Conservation (phyloP, 192 early-diverging fungal genomes). For the Spizellomyces sp. region DNA sequence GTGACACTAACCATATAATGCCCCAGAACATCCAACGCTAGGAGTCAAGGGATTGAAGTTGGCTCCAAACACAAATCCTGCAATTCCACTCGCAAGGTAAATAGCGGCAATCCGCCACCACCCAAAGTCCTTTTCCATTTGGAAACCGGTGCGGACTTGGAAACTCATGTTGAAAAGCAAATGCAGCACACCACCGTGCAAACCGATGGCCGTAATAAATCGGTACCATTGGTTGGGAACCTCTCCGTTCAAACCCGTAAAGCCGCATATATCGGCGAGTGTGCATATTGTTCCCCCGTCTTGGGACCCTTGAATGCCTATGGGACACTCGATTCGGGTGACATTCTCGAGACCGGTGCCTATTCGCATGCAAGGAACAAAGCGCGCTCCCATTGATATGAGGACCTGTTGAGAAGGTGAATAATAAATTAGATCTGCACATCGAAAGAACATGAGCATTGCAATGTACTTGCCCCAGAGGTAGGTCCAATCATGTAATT, state of each 20-base stretch:
- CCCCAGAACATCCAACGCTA: constrained; percentile 60
- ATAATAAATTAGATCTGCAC: neutral
- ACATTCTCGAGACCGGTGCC: constrained; percentile 24
- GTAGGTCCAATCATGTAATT: constrained; percentile 85
- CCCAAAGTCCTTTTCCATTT: constrained; percentile 78
- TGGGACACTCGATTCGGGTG: constrained; percentile 42
- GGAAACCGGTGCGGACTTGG: constrained; percentile 68
- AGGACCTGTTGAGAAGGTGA: constrained; percentile 43
- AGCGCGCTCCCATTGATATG: constrained; percentile 73
- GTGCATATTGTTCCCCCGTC: constrained; percentile 44
- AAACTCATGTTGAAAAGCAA: constrained; percentile 73
- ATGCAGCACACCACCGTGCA: constrained; percentile 83
- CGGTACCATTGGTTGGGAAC: constrained; percentile 79
- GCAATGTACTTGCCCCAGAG: constrained; percentile 37
- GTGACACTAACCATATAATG: constrained; percentile 48
- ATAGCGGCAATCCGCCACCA: constrained; percentile 69
- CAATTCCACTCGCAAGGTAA: constrained; percentile 74
- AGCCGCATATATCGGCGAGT: constrained; percentile 62
- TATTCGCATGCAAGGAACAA: constrained; percentile 76
- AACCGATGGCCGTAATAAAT: constrained; percentile 79
- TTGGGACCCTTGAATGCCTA: constrained; percentile 34
- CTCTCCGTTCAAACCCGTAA: constrained; percentile 50
- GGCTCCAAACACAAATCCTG: constrained; percentile 80
- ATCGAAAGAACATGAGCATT: constrained; percentile 13
- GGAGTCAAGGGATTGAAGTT: constrained; percentile 58